phyloP scores from a whole-genome alignment of 192 early-diverging fungal species.

The Gryganskiella cystojenkinii region DNA sequence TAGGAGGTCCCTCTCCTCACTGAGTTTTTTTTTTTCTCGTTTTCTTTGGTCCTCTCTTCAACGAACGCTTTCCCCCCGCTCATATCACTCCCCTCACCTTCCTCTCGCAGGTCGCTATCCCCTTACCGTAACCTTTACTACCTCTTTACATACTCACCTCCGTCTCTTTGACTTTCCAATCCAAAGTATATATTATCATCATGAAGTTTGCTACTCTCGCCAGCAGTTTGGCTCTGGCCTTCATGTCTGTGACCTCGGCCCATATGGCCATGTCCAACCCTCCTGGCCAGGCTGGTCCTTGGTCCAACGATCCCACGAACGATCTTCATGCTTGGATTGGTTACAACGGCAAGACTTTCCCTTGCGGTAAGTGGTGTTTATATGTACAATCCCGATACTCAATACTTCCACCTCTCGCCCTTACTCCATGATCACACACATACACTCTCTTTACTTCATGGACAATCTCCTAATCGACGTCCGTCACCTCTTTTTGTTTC shows the following conservation, averaged over 20 bases:
- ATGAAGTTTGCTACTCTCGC: slow-evolving; percentile 27
- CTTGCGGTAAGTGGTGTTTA: slow-evolving; percentile 25
- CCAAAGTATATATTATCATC: background rate
- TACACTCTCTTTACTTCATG: too few relatives aligned
- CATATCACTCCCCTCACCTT: too few relatives aligned
- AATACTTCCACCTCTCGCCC: background rate
- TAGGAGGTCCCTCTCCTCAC: too few relatives aligned
- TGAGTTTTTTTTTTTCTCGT: too few relatives aligned
- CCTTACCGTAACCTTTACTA: background rate
- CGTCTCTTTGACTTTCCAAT: background rate
- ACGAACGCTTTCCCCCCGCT: too few relatives aligned
- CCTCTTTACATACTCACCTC: background rate
- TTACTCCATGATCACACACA: too few relatives aligned
- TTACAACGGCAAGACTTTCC: slow-evolving; percentile 41
- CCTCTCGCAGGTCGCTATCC: too few relatives aligned
- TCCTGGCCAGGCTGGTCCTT: slow-evolving; percentile 36
- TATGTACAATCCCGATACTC: background rate
- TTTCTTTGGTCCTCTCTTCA: too few relatives aligned
- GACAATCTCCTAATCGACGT: too few relatives aligned
- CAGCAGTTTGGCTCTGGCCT: slow-evolving; percentile 13
- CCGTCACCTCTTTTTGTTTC: background rate
- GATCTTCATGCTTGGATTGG: slow-evolving; percentile 40
- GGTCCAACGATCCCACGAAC: slow-evolving; percentile 13
- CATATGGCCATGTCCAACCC: slow-evolving; percentile 46
- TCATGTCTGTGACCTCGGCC: slow-evolving; percentile 24